Evolutionary conservation across 2,329 filamentous ascomycete genomes (phyloP), one percentile per base, ranked within the genome.

Genomic region (Rhexocercosporidium sp.): DNA sequence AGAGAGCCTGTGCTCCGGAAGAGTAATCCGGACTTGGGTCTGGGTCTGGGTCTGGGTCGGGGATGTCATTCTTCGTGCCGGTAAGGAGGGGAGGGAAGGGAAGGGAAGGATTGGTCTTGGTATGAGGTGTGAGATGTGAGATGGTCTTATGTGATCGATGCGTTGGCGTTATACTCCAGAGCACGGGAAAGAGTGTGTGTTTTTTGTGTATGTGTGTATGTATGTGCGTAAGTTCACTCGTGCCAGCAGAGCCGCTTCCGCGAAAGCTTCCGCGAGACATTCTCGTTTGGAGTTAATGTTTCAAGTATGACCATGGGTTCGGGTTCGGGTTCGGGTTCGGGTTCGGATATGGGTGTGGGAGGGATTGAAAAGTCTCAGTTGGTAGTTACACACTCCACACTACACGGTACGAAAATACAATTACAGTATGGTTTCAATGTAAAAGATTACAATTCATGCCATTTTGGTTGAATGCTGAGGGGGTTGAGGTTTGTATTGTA

Each of bases 191-290:
- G 3, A 51, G 7, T 18, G 20, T 3, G 14, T 49, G 46, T 27
- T 14, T 27, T 5, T 18, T 37, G 12, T 37, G 34, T n/a, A n/a
- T n/a, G n/a, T n/a, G n/a, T n/a, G 29, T 9, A 51, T 51, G 49
- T 31, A 53, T 53, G 49, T 53, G 49, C 49, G 25, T 16, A 51
- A 25, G 4, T 14, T 3, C 16, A 53, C 27, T 27, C 5, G n/a
- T n/a, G 8, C 49, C 27, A 31, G 49, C 49, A 29, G 25, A 53
- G 27, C 49, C 25, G 49, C 49, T 31, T 53, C 49, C 49, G 49
- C 49, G 49, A 53, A 27, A 53, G 49, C 49, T 31, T 53, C 49
- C 49, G 49, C 49, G 49, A 53, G 49, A 53, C 49, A 53, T 31
- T 53, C 31, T 16, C 12, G 22, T 53, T 53, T 53, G 49, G 22